Percentiles rank a stretch among this genome's conserved stretches.
Evolutionary conservation across 768 basidiomycete species (phyloP).

Genomic region (Podaxis pistillaris): DNA sequence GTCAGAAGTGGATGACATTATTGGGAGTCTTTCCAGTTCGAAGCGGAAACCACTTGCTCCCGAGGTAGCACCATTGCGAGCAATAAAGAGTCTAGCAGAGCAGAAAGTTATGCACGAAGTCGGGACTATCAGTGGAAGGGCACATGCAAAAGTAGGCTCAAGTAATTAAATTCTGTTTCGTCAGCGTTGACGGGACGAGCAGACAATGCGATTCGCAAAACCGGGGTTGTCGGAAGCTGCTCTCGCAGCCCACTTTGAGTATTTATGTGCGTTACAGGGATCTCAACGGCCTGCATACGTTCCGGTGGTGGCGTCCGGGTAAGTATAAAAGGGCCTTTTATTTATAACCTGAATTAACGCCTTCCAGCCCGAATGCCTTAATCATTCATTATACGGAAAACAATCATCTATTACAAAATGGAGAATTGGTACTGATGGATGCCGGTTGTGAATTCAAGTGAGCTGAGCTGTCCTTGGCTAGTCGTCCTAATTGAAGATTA

Average conservation of each 20-base stretch:
- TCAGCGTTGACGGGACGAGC: neutral
- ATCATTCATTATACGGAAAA: constrained; percentile 96
- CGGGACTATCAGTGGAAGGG: constrained; percentile 83
- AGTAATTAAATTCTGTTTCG: neutral
- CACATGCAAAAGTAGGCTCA: constrained; percentile 72
- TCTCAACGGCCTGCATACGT: constrained; percentile 93
- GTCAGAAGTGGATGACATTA: constrained; percentile 52
- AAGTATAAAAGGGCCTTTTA: constrained; percentile 20
- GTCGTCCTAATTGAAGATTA: constrained; percentile 6
- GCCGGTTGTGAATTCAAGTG: constrained; percentile 93
- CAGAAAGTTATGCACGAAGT: constrained; percentile 77
- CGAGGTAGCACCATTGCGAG: constrained; percentile 68
- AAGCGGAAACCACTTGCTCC: constrained; percentile 54
- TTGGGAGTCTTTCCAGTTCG: constrained; percentile 50
- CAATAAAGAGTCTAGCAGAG: constrained; percentile 80
- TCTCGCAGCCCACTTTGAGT: constrained; percentile 82
- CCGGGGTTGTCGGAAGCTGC: constrained; percentile 41
- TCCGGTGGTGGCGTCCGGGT: constrained; percentile 96
- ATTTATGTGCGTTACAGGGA: constrained; percentile 75
- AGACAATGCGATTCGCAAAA: constrained; percentile 83
- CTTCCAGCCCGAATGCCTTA: constrained; percentile 73
- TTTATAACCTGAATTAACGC: neutral
- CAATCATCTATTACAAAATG: constrained; percentile 67
- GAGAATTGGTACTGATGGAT: constrained; percentile 83
- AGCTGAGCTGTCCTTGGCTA: constrained; percentile 7